Evolutionary conservation across 257 asterid genomes (phyloP), one percentile per base, ranked within the genome.

Genomic region (Solanum rostratum): DNA sequence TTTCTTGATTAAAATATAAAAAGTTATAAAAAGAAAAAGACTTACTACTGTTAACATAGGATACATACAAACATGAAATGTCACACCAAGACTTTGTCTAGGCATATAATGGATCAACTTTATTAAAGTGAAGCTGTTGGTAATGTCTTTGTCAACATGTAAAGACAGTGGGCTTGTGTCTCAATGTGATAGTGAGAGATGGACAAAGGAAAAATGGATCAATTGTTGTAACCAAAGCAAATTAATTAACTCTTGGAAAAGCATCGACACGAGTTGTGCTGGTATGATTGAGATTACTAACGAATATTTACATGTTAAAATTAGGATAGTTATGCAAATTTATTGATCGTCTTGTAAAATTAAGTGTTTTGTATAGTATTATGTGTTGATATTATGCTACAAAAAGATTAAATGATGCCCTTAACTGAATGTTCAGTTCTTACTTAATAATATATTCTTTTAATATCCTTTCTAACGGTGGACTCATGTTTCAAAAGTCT

Each of bases 71-170:
- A 81, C 45, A 81, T 68, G 86, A 84, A 59, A 84, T 54, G 86
- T 84, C 86, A 84, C 86, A 70, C 82, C 82, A 84, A 70, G 54
- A 52, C 82, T 70, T 70, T 84, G 81, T 83, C 81, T 41, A 66
- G 80, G 62, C 11, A 46, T 68, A 83, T 83, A 68, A 84, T 84
- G 81, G 69, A 54, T 68, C 70, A n/a, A 70, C 52, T 84, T 84
- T 84, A 70, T 11, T 84, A 84, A 84, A 84, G 82, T 84, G 81
- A 70, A 46, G 13, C 46, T 73, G 68, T 22, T 57, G 80, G 86
- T 84, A 54, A 41, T 82, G 85, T 82, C 84, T 43, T 29, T 60
- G 22, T 59, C 84, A 76, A 76, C 8, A 49, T 15, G 16, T 49
- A 76, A 76, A 76, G 82, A 76, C 82, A 76, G 82, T 49, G 62